phyloP scores from a whole-genome alignment of 768 basidiomycete genomes.

The Albatrellus ellisii region DNA sequence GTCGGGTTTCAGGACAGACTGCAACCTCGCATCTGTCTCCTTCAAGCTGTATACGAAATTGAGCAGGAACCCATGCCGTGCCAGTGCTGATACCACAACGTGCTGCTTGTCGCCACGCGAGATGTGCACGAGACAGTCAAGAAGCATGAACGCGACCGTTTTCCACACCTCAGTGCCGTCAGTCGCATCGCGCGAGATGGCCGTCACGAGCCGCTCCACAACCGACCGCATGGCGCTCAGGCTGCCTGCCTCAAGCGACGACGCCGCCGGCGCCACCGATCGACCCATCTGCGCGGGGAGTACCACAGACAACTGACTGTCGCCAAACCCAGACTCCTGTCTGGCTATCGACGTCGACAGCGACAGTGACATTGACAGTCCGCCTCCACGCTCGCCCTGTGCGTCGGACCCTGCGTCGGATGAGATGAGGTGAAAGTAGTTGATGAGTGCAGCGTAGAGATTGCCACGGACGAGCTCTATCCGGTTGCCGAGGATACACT shows the following conservation, averaged over 20 bases:
- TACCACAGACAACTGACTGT: not conserved
- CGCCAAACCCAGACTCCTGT: conserved; percentile 13
- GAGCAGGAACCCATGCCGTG: conserved; percentile 62
- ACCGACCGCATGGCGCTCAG: conserved; percentile 50
- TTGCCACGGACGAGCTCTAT: conserved; percentile 87
- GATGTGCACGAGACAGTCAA: conserved; percentile 70
- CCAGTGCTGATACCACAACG: conserved; percentile 40
- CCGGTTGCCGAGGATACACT: conserved; percentile 63
- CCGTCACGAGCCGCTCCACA: conserved; percentile 59
- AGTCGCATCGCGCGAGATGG: conserved; percentile 80
- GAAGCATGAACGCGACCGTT: conserved; percentile 83
- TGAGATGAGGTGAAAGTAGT: conserved; percentile 70
- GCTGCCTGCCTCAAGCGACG: conserved; percentile 47
- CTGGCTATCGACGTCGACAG: not conserved
- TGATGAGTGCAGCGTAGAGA: conserved; percentile 83
- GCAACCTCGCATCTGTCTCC: conserved; percentile 64
- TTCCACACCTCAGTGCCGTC: conserved; percentile 97
- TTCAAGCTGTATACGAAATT: conserved; percentile 79
- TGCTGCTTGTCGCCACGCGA: conserved; percentile 61
- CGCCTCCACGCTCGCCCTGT: not conserved
- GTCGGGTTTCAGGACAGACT: conserved; percentile 74
- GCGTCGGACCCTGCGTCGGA: conserved; percentile 10
- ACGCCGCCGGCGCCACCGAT: conserved; percentile 7
- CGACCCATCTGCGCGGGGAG: conserved; percentile 19
- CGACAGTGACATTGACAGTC: conserved; percentile 1